Conservation (phyloP, 371 early-diverging fungal species). For the Mortierella sp. region DNA sequence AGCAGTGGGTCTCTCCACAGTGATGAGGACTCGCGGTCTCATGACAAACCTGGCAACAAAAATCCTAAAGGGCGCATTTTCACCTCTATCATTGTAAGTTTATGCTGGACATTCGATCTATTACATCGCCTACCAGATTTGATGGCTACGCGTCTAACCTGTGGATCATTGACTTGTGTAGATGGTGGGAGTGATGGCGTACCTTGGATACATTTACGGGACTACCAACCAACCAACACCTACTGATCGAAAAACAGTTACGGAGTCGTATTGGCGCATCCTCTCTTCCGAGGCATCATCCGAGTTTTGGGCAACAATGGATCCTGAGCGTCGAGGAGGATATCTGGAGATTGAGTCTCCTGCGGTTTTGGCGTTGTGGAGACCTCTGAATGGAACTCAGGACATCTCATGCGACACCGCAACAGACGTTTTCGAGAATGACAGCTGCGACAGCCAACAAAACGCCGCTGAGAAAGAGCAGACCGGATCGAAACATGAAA, state of each 20-base stretch:
- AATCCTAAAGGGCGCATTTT: slow-evolving; percentile 49
- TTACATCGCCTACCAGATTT: not conserved
- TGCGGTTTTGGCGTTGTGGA: slow-evolving; percentile 16
- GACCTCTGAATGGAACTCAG: not conserved
- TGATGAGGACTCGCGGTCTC: slow-evolving; percentile 26
- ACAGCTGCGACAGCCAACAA: slow-evolving; percentile 21
- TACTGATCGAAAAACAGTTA: slow-evolving; percentile 7
- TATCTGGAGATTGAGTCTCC: slow-evolving; percentile 43
- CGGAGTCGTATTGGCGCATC: slow-evolving; percentile 46
- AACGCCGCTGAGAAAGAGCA: not conserved
- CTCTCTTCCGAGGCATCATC: slow-evolving; percentile 23
- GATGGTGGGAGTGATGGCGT: slow-evolving; percentile 56
- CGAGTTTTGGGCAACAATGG: slow-evolving; percentile 41
- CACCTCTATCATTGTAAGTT: slow-evolving; percentile 52
- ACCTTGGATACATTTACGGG: slow-evolving; percentile 55
- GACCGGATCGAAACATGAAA: not conserved
- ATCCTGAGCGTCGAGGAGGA: slow-evolving; percentile 32
- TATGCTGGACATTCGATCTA: not conserved
- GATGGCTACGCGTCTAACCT: not conserved
- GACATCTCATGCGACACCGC: slow-evolving; percentile 3
- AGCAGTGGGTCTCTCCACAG: slow-evolving; percentile 33
- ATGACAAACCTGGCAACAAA: slow-evolving; percentile 20
- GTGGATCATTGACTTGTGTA: not conserved
- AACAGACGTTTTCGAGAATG: not conserved
- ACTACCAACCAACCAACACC: slow-evolving; percentile 36